Evolutionary conservation across 805 yeast genomes (phyloP).

Genomic region (Hanseniaspora lachancei): DNA sequence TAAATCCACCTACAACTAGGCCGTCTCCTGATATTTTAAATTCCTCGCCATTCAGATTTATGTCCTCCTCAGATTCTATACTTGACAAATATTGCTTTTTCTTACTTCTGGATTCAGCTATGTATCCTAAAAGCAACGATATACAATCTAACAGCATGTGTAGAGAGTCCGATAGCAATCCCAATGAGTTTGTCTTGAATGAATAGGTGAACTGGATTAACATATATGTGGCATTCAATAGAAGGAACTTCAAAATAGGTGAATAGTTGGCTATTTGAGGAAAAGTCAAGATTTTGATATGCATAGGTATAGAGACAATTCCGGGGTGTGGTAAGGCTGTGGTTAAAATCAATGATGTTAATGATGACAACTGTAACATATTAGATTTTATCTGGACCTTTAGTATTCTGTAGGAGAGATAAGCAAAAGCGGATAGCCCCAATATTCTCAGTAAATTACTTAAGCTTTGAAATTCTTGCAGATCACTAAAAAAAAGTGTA

Average conservation of each 20-base stretch:
- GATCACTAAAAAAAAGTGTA: background rate
- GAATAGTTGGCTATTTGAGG: slow-evolving; percentile 11
- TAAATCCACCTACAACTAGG: slow-evolving; percentile 62
- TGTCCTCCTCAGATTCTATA: background rate
- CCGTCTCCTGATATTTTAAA: slow-evolving; percentile 65
- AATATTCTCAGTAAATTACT: background rate
- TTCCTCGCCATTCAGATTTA: slow-evolving; percentile 67
- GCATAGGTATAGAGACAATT: slow-evolving; percentile 5
- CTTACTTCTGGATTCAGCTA: slow-evolving; percentile 63
- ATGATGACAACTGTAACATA: background rate
- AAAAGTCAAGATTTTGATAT: slow-evolving; percentile 10
- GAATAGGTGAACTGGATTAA: slow-evolving; percentile 84
- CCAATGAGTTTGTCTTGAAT: slow-evolving; percentile 81
- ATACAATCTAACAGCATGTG: slow-evolving; percentile 96
- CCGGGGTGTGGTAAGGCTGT: slow-evolving; percentile 6
- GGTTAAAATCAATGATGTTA: slow-evolving; percentile 6
- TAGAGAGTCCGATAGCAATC: slow-evolving; percentile 79
- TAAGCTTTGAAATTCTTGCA: background rate
- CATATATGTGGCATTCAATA: slow-evolving; percentile 86
- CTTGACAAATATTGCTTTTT: slow-evolving; percentile 16
- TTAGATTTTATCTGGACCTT: background rate
- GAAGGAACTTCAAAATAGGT: slow-evolving; percentile 69
- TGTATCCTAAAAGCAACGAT: slow-evolving; percentile 73
- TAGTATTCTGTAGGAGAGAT: background rate
- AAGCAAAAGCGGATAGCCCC: background rate